These are phyloP conservation scores for Hymenoscyphus infarciens DNA, from an alignment of 2,329 filamentous ascomycete genomes.

Conservation along the genomic window DNA sequence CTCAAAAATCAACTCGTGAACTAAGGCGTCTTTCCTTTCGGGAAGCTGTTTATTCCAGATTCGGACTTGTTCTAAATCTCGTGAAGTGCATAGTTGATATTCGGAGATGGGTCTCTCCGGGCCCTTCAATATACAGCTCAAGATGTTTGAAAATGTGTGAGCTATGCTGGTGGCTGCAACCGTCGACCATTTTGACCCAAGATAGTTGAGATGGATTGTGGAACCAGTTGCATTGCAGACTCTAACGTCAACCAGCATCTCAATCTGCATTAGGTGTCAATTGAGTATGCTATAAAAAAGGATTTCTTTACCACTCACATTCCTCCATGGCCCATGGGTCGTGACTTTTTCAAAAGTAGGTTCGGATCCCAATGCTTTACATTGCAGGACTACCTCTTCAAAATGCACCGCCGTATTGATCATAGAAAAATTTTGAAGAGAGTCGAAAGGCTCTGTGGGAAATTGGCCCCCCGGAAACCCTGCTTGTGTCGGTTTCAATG, in stretches of 20 bases:
- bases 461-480: background rate
- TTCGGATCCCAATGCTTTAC: background rate
- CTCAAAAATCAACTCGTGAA: constrained; percentile 22
- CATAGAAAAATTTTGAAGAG: background rate
- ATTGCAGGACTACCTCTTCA: background rate
- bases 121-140: background rate
- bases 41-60: constrained; percentile 17
- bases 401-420: background rate
- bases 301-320: too few relatives aligned
- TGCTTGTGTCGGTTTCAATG: background rate
- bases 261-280: background rate
- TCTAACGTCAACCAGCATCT: background rate
- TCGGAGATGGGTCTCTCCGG: background rate
- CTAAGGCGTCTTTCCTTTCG: constrained; percentile 1
- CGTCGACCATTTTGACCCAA: background rate
- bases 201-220: background rate
- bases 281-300: too few relatives aligned
- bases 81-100: background rate
- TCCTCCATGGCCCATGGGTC: too few relatives aligned
- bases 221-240: background rate
- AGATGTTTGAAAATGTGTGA: background rate
- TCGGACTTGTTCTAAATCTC: constrained; percentile 6
- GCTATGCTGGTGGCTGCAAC: background rate
- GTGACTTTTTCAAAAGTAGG: too few relatives aligned
- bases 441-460: background rate